phyloP scores from a whole-genome alignment of 768 basidiomycete genomes.

The Russula abietina region DNA sequence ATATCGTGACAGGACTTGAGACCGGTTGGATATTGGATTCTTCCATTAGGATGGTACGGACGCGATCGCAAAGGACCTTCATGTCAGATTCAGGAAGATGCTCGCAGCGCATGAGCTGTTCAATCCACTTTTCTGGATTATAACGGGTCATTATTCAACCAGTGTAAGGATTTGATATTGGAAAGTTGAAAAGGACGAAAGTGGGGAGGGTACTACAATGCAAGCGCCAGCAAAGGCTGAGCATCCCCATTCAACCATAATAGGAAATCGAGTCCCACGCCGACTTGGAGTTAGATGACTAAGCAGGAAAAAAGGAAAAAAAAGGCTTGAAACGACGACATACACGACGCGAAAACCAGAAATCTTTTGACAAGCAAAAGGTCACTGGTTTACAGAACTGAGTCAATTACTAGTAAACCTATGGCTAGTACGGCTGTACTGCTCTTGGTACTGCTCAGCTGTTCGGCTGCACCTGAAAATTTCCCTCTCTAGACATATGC shows the following conservation, averaged over 20 bases:
- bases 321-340: too few relatives aligned
- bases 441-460: too few relatives aligned
- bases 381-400: too few relatives aligned
- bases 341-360: too few relatives aligned
- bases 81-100: slow-evolving; percentile 89
- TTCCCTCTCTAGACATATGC: too few relatives aligned
- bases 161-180: too few relatives aligned
- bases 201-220: background rate
- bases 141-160: slow-evolving; percentile 13
- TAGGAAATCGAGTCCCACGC: background rate
- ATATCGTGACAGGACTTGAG: slow-evolving; percentile 89
- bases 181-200: too few relatives aligned
- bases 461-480: too few relatives aligned
- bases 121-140: slow-evolving; percentile 78
- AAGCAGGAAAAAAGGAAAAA: background rate
- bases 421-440: too few relatives aligned
- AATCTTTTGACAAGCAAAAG: too few relatives aligned
- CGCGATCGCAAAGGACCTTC: slow-evolving; percentile 86
- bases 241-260: background rate
- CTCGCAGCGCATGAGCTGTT: slow-evolving; percentile 78
- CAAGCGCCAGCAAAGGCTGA: background rate
- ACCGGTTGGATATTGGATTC: slow-evolving; percentile 98
- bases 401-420: too few relatives aligned
- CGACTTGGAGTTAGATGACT: background rate
- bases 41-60: slow-evolving; percentile 85